Evolutionary conservation across 768 basidiomycete species (phyloP), one percentile per base, ranked within the genome.

Genomic region (Pholiota molesta): DNA sequence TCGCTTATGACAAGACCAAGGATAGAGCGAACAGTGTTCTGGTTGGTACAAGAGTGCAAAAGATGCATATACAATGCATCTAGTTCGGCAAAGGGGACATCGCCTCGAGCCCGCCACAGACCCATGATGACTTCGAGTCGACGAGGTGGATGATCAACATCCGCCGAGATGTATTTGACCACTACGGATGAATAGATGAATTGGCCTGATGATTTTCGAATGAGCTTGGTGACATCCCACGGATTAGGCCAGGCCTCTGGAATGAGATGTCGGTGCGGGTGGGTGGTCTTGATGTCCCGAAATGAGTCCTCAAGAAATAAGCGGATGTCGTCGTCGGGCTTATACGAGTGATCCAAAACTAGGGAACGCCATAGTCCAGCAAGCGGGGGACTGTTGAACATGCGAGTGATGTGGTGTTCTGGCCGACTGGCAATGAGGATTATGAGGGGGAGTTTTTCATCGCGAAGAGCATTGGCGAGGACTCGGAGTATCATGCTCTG

Each of bases 101-200:
- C 57, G 11, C 21, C 9, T 13, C 26, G 23, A 2, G 33, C 13
- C 6, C 52, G 57, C 49, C 45, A 8, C n/a, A 59, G 14, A 17
- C 59, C 55, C 49, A 63, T 52, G n/a, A 67, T 49, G 31, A 62
- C 55, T 2, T 67, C 55, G 7, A 69, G 61, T 9, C 66, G 66
- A 8, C 35, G 14, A 1, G 39, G 52, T 2, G 68, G 68, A 16
- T 31, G 54, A 42, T 65, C 57, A 1, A 44, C 29, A 11, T 44
- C 7, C 10, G 62, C 65, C 3, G 28, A 42, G 19, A 68, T 28
- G 26, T 57, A 69, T 17, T 52, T 49, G 9, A 56, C 31, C 9
- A 65, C 64, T 1, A 59, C 60, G 4, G 64, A 35, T 7, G 66
- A 64, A 42, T 68, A 69, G n/a, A 68, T 62, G 28, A 69, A 70